A percentile compares a stretch with the other conserved stretches of the same genome.
phyloP scores from a whole-genome alignment of 495 filamentous ascomycete species.

The Geoglossum glabrum region DNA sequence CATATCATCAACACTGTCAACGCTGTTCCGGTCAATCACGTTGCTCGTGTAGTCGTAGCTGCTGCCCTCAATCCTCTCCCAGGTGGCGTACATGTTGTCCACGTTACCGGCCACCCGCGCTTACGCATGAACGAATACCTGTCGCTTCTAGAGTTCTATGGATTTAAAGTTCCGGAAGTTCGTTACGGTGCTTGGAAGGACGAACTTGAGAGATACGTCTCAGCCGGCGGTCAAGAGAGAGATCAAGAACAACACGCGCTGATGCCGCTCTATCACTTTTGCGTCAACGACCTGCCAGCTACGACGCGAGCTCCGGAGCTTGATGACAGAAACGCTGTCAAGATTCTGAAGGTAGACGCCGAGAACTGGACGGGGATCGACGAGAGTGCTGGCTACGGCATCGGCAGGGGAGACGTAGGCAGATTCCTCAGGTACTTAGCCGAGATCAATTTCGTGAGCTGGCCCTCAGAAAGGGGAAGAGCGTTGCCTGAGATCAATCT shows the following conservation, averaged over 20 bases:
- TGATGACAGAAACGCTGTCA: slow-evolving; percentile 50
- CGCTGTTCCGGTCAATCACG: slow-evolving; percentile 72
- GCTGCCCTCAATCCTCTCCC: slow-evolving; percentile 39
- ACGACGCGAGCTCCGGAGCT: slow-evolving; percentile 65
- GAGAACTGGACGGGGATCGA: not conserved
- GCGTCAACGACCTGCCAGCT: slow-evolving; percentile 54
- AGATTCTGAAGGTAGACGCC: slow-evolving; percentile 38
- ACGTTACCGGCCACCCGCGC: slow-evolving; percentile 65
- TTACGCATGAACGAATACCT: slow-evolving; percentile 65
- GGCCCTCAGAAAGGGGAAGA: not conserved
- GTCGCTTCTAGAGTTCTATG: slow-evolving; percentile 47
- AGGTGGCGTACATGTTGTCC: slow-evolving; percentile 37
- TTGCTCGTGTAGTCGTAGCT: slow-evolving; percentile 59
- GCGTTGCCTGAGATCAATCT: not conserved
- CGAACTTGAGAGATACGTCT: slow-evolving; percentile 41
- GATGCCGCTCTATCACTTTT: slow-evolving; percentile 77
- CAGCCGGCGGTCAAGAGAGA: slow-evolving; percentile 27
- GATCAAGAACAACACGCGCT: slow-evolving; percentile 38
- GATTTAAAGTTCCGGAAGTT: slow-evolving; percentile 51
- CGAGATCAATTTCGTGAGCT: not conserved
- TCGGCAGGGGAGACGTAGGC: not conserved
- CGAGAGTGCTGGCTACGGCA: not conserved
- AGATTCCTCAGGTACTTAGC: not conserved
- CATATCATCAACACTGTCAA: slow-evolving; percentile 79
- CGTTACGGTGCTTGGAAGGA: slow-evolving; percentile 24